Evolutionary conservation across 2,329 filamentous ascomycete species (phyloP), one percentile per base, ranked within the genome.

Genomic region (Fusarium concolor): DNA sequence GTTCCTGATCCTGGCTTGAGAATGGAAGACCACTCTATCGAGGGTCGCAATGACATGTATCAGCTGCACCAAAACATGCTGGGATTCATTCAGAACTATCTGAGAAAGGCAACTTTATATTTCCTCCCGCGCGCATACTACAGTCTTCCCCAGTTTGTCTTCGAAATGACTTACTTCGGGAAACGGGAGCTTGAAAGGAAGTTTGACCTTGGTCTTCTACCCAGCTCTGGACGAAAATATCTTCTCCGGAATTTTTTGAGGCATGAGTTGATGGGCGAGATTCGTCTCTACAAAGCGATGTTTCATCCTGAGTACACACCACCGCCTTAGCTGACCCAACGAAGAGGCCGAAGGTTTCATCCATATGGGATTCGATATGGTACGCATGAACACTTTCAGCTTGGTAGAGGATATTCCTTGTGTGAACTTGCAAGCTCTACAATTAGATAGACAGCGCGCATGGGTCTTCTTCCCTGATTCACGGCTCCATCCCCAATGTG

Each of bases 401-500:
- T 11, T 28, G 9, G 5, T 20, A 14, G n/a, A 11, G 14, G 9
- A 9, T 3, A 6, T 10, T 22, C 4, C 20, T 8, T 11, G 7
- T 10, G 5, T n/a, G 29, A 3, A 12, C 9, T 11, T 45, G 15
- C 4, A 15, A 10, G 24, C 20, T 12, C 20, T n/a, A 7, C 33
- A 38, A 22, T 15, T 28, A 5, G 43, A 20, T 18, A 41, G 42
- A 14, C 53, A 60, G 15, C 45, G 60, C 8, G 46, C 53, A 10
- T 65, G 37, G 45, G 45, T 50, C 8, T 59, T 65, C 15, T 65
- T 65, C 11, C 38, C 51, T 4, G 22, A 35, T 18, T 10, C 46
- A 31, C 17, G 35, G 15, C 18, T 43, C 24, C 46, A 65, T 20
- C 37, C 52, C 9, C 37, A 43, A 12, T 6, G 26, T 20, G 8